Evolutionary conservation across 176 grass and related monocot genomes (phyloP), one percentile per base, ranked within the genome.

Genomic region (Phyllostachys edulis): DNA sequence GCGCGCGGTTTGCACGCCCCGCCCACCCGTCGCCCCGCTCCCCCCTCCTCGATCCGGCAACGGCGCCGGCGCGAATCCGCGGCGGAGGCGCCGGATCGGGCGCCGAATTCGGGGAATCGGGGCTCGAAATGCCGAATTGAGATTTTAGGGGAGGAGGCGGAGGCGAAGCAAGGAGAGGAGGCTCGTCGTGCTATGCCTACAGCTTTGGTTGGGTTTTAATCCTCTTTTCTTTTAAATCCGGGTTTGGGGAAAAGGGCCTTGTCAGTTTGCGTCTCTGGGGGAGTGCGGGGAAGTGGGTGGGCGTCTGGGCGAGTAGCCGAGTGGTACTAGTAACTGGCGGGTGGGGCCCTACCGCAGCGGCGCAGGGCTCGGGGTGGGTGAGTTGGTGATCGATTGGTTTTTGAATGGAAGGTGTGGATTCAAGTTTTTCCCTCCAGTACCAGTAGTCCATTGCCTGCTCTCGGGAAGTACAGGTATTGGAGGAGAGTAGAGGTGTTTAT

Each of bases 171-270:
- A 27, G 23, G 9, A 4, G 11, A 12, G 34, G 11, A 9, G 14
- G 26, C 69, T 12, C 47, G 26, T 52, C 71, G 71, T 34, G 71
- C 49, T 16, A 9, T 10, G 23, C 12, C 12, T 7, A 44, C 21
- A 45, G n/a, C 46, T 46, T 74, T 49, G 80, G 61, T 51, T 84
- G 82, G 42, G 71, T 55, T 65, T 84, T 76, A 76, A 67, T 76
- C 82, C 32, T 41, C 60, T 84, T 62, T 84, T 39, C 56, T 75
- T 75, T 84, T 67, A 76, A 84, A 67, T 56, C 71, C 71, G 56
- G 52, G 77, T 46, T 78, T 44, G 79, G 67, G 12, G 45, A 13
- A 23, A 14, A 26, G 39, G 27, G 18, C 34, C 36, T 42, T 32
- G 69, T 61, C 54, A 5, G 37, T 59, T 42, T 26, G 37, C 74